These are phyloP conservation scores for Pueraria montana DNA, from an alignment of 306 rosid genomes.

Conservation along the genomic window DNA sequence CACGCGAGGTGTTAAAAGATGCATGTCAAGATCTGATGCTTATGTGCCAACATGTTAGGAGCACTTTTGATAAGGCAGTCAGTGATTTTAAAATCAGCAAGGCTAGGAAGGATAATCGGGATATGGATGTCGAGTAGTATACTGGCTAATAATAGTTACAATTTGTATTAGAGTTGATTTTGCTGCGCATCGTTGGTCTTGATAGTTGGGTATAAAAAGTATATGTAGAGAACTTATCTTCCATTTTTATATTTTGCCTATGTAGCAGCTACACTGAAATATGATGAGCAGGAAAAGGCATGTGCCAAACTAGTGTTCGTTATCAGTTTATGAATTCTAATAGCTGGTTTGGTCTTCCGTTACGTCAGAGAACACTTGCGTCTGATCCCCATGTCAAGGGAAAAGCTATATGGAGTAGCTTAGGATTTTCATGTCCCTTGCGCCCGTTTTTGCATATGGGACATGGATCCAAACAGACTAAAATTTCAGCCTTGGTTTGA, in stretches of 20 bases:
- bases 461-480: too few species aligned
- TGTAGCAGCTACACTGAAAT: not conserved
- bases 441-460: too few species aligned
- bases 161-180: conserved; percentile 12
- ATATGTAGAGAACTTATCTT: not conserved
- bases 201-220: not conserved
- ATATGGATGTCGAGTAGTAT: conserved; percentile 47
- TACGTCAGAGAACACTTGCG: not conserved
- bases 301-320: not conserved
- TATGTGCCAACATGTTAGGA: conserved; percentile 77
- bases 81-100: conserved; percentile 1
- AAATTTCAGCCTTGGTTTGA: not conserved
- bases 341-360: too few species aligned
- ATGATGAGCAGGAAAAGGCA: not conserved
- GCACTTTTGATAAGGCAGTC: conserved; percentile 72
- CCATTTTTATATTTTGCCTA: not conserved
- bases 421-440: too few species aligned
- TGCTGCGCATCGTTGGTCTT: not conserved
- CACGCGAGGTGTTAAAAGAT: conserved; percentile 72
- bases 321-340: not conserved
- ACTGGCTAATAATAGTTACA: conserved; percentile 1
- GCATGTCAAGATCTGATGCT: conserved; percentile 82
- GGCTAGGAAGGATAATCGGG: conserved; percentile 5
- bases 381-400: too few species aligned
- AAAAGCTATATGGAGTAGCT: too few species aligned